phyloP scores from a whole-genome alignment of 2,329 filamentous ascomycete genomes.

The Chaetomium globosum region DNA sequence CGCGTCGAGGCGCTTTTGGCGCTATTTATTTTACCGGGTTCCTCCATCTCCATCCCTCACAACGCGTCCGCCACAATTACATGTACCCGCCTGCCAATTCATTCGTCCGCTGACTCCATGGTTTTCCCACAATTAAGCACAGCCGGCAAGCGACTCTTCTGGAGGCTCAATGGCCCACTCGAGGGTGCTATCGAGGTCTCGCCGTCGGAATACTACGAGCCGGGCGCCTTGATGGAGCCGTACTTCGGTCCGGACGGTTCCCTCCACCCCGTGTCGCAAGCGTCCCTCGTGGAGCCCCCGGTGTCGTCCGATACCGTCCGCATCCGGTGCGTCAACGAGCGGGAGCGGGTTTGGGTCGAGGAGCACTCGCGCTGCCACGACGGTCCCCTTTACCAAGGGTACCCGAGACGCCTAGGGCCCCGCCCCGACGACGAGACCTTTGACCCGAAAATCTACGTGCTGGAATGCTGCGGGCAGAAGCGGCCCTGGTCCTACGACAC shows the following conservation, averaged over 20 bases:
- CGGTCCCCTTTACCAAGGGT: neutral
- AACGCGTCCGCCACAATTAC: too few species aligned
- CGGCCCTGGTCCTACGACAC: neutral
- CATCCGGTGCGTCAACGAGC: constrained; percentile 1
- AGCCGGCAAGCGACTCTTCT: constrained; percentile 18
- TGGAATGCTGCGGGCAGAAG: neutral
- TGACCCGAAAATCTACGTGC: constrained; percentile 3
- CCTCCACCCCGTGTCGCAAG: constrained; percentile 16
- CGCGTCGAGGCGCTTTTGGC: too few species aligned
- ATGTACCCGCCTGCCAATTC: too few species aligned
- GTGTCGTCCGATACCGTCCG: constrained; percentile 13
- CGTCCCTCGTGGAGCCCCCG: constrained; percentile 11
- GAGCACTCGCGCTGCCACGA: constrained; percentile 12
- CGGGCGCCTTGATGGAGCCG: constrained; percentile 16
- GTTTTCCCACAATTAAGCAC: constrained; percentile 1
- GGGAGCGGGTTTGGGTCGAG: constrained; percentile 8
- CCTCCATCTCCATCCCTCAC: too few species aligned
- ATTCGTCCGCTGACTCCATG: neutral
- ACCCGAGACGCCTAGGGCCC: constrained; percentile 17
- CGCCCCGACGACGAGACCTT: constrained; percentile 15
- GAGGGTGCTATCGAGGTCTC: constrained; percentile 17
- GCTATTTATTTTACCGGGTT: too few species aligned
- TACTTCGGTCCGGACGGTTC: constrained; percentile 18
- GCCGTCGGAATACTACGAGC: constrained; percentile 20
- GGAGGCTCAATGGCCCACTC: constrained; percentile 20